These are phyloP conservation scores for Jaapia argillacea DNA, from an alignment of 768 basidiomycete genomes.

Conservation along the genomic window DNA sequence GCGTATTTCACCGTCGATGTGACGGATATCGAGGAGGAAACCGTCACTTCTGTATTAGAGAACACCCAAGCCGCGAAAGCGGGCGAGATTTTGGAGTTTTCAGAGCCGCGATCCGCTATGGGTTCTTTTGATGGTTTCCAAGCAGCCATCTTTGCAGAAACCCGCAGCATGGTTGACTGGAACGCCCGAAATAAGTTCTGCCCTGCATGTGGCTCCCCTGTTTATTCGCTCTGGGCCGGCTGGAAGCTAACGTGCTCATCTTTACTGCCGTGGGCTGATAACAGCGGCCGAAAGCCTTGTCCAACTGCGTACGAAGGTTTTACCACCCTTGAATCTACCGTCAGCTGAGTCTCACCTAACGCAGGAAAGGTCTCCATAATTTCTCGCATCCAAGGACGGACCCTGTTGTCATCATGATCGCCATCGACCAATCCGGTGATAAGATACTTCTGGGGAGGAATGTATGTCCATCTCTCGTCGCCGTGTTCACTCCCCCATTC, in stretches of 20 bases:
- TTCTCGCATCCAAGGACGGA: slow-evolving; percentile 77
- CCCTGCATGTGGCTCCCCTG: slow-evolving; percentile 71
- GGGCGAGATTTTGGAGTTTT: slow-evolving; percentile 40
- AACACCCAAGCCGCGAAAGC: slow-evolving; percentile 24
- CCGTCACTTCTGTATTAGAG: slow-evolving; percentile 33
- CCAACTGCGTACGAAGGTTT: slow-evolving; percentile 49
- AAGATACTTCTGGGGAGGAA: slow-evolving; percentile 83
- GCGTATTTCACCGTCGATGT: slow-evolving; percentile 84
- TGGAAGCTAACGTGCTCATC: slow-evolving; percentile 87
- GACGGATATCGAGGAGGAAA: slow-evolving; percentile 34
- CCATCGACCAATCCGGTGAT: slow-evolving; percentile 70
- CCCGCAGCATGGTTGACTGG: slow-evolving; percentile 86
- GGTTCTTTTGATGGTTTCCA: slow-evolving; percentile 48
- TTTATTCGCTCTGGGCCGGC: slow-evolving; percentile 87
- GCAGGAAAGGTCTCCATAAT: slow-evolving; percentile 80
- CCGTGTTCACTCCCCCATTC: slow-evolving; percentile 16
- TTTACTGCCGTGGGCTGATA: slow-evolving; percentile 66
- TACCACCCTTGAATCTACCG: slow-evolving; percentile 1
- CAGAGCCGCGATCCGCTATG: slow-evolving; percentile 53
- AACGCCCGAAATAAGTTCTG: slow-evolving; percentile 92
- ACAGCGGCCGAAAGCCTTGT: slow-evolving; percentile 54
- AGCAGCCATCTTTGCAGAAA: slow-evolving; percentile 69
- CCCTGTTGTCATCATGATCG: slow-evolving; percentile 86
- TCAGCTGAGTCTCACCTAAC: slow-evolving; percentile 5
- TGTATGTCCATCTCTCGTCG: too few species aligned